Evolutionary conservation across 2,329 filamentous ascomycete genomes (phyloP), one percentile per base, ranked within the genome.

Genomic region (Boeremia exigua): DNA sequence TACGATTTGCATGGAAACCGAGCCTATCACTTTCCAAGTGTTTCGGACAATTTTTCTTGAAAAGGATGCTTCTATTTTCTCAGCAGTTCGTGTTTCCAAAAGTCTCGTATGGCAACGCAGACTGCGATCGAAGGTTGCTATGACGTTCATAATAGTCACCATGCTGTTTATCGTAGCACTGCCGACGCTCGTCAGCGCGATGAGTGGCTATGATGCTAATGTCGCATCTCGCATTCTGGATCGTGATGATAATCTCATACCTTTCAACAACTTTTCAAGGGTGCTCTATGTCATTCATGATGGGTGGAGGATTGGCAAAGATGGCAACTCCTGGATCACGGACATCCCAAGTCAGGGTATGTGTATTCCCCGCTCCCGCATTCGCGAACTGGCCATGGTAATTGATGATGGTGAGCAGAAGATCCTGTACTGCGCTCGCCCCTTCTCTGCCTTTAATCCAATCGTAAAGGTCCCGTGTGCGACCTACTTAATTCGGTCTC

Each of bases 201-300:
- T 63, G 61, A 61, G 33, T 37, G 58, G 58, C 1, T 63, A 65
- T 36, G 42, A 45, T 23, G 17, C 37, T n/a, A 57, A 58, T 23
- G 29, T 51, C 4, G 15, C 28, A 8, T 19, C 54, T 3, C 54
- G n/a, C 25, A 32, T 62, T 7, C 17, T 27, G 15, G 51, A 58
- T 29, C 6, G 2, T 15, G 30, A 46, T 17, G 23, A 32, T 10
- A 59, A 49, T n/a, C 45, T 36, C 11, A 45, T 52, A 9, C 39
- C 30, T 6, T 39, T 39, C 11, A 39, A 6, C 17, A 25, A 39
- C 8, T 39, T 25, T n/a, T 25, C 17, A 4, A 39, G 23, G 17
- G 17, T 17, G 12, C 4, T 25, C 17, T 39, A 23, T 17, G 9
- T 25, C 4, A 25, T 39, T 10, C 36, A 39, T 9, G 36, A 39